Evolutionary conservation across 2,329 filamentous ascomycete species (phyloP).

Genomic region (Paracamarosporium sp.): DNA sequence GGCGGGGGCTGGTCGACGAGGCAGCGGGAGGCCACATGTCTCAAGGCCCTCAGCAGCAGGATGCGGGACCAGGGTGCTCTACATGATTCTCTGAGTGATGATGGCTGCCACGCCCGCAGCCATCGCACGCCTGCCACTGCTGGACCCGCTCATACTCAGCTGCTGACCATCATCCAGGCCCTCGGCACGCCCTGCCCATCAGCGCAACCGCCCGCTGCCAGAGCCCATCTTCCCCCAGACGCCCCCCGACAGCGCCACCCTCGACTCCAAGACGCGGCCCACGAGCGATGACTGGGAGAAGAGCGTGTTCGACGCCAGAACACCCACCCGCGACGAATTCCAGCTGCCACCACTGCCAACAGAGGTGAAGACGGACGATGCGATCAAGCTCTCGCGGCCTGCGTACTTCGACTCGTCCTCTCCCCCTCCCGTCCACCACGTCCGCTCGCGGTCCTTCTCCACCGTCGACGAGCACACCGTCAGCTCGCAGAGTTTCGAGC

Average conservation of each 20-base stretch:
- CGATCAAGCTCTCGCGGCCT: conserved; percentile 19
- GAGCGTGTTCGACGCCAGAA: conserved; percentile 42
- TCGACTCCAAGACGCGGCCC: conserved; percentile 36
- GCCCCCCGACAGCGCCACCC: conserved; percentile 44
- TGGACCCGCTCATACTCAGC: neutral
- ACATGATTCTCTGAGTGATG: neutral
- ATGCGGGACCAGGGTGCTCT: neutral
- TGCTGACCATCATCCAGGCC: conserved; percentile 38
- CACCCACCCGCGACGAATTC: conserved; percentile 36
- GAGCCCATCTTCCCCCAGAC: conserved; percentile 47
- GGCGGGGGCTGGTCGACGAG: conserved; percentile 3
- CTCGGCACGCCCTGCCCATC: conserved; percentile 42
- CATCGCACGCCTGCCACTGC: neutral
- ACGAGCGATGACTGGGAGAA: conserved; percentile 46
- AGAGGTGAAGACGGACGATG: conserved; percentile 25
- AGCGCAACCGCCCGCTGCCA: conserved; percentile 39
- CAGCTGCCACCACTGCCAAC: conserved; percentile 26
- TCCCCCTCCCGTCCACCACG: conserved; percentile 31
- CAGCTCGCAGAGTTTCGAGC: conserved; percentile 60
- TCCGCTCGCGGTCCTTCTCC: conserved; percentile 76
- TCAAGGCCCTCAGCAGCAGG: neutral
- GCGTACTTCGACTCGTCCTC: conserved; percentile 22
- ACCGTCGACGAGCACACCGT: conserved; percentile 70
- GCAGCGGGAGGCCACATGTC: neutral
- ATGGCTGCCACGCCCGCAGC: neutral